Conservation (phyloP, 345 rosid species). For the Corymbia maculata region DNA sequence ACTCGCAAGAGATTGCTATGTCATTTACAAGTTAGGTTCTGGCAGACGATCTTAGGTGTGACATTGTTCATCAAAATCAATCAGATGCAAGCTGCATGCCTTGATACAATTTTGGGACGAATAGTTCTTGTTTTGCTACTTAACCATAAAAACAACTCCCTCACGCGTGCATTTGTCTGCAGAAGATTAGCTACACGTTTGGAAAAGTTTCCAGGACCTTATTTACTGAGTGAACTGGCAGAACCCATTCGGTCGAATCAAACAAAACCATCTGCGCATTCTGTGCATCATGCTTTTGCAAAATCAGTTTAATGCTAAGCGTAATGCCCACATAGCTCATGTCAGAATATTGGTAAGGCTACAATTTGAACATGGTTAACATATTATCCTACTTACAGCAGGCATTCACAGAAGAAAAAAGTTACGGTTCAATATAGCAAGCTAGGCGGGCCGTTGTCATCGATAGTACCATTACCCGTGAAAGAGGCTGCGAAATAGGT, state of each 20-base stretch:
- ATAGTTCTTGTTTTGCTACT: not conserved
- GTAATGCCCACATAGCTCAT: not conserved
- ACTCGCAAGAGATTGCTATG: not conserved
- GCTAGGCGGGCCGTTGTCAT: not conserved
- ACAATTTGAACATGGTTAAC: not conserved
- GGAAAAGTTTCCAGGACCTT: not conserved
- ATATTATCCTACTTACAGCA: not conserved
- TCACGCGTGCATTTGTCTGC: not conserved
- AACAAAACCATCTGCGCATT: not conserved
- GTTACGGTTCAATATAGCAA: not conserved
- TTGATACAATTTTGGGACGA: not conserved
- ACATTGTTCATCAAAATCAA: not conserved
- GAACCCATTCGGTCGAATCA: not conserved
- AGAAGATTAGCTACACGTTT: not conserved
- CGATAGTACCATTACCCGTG: conserved; percentile 17
- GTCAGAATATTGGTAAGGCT: not conserved
- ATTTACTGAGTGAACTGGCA: not conserved
- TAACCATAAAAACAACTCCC: not conserved
- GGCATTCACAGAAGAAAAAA: not conserved
- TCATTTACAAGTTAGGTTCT: not conserved
- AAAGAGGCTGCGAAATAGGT: conserved; percentile 35
- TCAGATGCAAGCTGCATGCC: not conserved
- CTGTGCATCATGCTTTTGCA: not conserved
- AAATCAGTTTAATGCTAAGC: not conserved
- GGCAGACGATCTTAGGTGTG: not conserved